Evolutionary conservation across 768 basidiomycete genomes (phyloP), one percentile per base, ranked within the genome.

Genomic region (Russula olivacea): DNA sequence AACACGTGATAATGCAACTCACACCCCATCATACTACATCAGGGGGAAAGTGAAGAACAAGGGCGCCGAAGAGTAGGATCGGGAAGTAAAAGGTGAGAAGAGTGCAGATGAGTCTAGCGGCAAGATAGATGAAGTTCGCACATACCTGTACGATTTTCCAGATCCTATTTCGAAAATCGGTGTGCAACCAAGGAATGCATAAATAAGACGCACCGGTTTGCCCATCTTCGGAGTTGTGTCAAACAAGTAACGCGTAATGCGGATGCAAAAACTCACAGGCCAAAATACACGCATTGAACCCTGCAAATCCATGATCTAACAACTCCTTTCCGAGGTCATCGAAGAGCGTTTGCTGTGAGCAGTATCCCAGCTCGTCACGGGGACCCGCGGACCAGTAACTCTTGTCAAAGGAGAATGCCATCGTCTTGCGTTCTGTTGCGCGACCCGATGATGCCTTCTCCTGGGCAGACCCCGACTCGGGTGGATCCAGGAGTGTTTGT

Each of bases 271-370:
- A 87, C 95, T 82, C 76, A 97, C 95, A 98, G 75, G 97, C 96
- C 73, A 99, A 82, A 76, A 99, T 97, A 82, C 94, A 98, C 53
- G 94, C 91, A 80, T 98, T 98, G 76, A 97, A 98, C 32, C 96
- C 96, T 40, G 89, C 78, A 76, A 99, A 98, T 48, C 92, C 88
- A 73, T 98, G 95, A 74, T 98, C 92, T 69, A 99, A 78, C 57
- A 99, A 76, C 71, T 98, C 96, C 74, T 88, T 89, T 48, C 96
- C 96, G 40, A 98, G 74, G 77, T 98, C 96, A 68, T 93, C 86
- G 74, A 92, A 98, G 61, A 98, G 78, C 0, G 94, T 98, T 74
- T 96, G 87, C 70, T 99, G 96, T 4, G 89, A 92, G 68, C 93
- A 95, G 72, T 98, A 98, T 15, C 81, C 80, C 0, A 91, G 88